Evolutionary conservation across 495 filamentous ascomycete genomes (phyloP), one percentile per base, ranked within the genome.

Genomic region (Darksidea phi): DNA sequence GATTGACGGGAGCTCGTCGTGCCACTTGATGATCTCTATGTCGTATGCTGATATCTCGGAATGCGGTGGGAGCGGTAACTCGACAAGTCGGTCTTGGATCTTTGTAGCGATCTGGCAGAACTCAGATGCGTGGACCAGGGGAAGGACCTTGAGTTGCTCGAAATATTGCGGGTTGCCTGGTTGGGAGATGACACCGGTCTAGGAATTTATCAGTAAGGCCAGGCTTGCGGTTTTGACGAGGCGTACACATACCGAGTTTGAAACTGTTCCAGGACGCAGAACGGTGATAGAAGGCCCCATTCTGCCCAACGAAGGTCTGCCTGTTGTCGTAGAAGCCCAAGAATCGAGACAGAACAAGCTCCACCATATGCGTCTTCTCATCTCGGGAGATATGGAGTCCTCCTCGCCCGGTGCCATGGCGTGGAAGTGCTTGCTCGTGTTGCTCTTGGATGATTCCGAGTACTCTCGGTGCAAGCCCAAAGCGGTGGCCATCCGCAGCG

Each of bases 51-150:
- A 76, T 43, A 86, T 82, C 61, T 90, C 87, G 45, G 84, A 82
- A 49, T 83, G 76, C 38, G 80, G 80, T 21, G 88, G 78, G 2
- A 89, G 76, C 0, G 88, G 85, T 8, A 83, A 80, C 55, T 85
- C 84, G 26, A 88, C 86, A 8, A 92, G 78, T 57, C 82, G 81
- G 69, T 92, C 88, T 66, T 92, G 88, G 52, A 92, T 86, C 58
- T 86, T 78, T 0, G 86, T 90, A 11, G 85, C 84, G 61, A 92
- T 87, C 70, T 89, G 89, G 76, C 86, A 88, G 74, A 90, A 90
- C 47, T 86, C 84, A 64, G 90, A 86, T 72, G 88, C 88, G 73
- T 91, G 87, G 38, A 89, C 82, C 7, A 90, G 72, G 0, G 88
- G 87, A 0, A 91, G 77, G 57, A 87, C 85, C 52, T 82, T 84